A percentile compares a stretch with the other conserved stretches of the same genome.
These are phyloP conservation scores for Fusarium subglutinans DNA, from an alignment of 2,329 filamentous ascomycete genomes.

Conservation along the genomic window DNA sequence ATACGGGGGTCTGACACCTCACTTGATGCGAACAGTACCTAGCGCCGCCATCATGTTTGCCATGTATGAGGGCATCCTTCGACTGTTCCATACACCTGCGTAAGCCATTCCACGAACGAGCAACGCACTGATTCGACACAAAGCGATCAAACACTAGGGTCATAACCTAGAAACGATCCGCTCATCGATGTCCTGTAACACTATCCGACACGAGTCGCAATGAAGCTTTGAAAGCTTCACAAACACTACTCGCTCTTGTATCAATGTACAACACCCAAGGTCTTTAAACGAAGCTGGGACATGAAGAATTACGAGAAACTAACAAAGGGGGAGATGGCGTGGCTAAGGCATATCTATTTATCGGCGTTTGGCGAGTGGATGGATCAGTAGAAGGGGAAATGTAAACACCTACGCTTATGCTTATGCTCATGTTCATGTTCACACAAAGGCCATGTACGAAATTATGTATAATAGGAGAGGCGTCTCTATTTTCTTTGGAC, in stretches of 20 bases:
- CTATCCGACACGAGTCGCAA: background rate
- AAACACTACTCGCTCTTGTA: background rate
- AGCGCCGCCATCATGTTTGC: constrained; percentile 97
- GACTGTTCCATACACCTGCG: constrained; percentile 54
- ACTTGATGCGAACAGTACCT: constrained; percentile 89
- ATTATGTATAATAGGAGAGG: constrained; percentile 27
- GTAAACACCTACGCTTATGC: constrained; percentile 9
- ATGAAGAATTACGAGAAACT: constrained; percentile 1
- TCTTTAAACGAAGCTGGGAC: background rate
- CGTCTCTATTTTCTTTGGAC: background rate
- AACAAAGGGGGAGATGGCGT: constrained; percentile 14
- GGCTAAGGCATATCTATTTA: constrained; percentile 15
- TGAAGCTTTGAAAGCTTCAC: background rate
- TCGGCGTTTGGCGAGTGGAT: constrained; percentile 26
- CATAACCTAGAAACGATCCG: background rate
- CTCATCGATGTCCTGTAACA: constrained; percentile 19
- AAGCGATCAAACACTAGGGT: background rate
- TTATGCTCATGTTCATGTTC: background rate
- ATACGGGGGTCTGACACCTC: constrained; percentile 91
- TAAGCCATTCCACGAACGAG: constrained; percentile 22
- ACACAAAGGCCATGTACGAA: constrained; percentile 14
- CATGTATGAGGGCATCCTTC: constrained; percentile 75
- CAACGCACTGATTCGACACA: background rate
- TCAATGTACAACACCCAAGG: constrained; percentile 15
- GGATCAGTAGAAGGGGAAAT: constrained; percentile 10